A percentile compares a stretch with the other conserved stretches of the same genome.
Conservation (phyloP, 768 basidiomycete genomes). For the Crassisporium funariophilum region DNA sequence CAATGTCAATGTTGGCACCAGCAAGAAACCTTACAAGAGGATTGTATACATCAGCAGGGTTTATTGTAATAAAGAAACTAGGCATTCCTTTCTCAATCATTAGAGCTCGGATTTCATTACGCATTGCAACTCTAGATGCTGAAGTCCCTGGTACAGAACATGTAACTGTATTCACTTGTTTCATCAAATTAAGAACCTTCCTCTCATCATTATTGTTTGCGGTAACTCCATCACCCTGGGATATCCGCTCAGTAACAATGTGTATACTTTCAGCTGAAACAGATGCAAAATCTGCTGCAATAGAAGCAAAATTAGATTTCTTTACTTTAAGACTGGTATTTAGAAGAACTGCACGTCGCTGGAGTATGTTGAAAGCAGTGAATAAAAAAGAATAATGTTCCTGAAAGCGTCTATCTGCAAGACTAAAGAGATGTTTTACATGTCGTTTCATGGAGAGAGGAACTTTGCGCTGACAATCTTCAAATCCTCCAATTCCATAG, state of each 20-base stretch:
- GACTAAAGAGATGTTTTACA: slow-evolving; percentile 31
- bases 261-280: slow-evolving; percentile 26
- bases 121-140: slow-evolving; percentile 17
- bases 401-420: slow-evolving; percentile 35
- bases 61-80: slow-evolving; percentile 45
- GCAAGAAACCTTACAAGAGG: slow-evolving; percentile 42
- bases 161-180: slow-evolving; percentile 17
- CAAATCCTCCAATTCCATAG: slow-evolving; percentile 44
- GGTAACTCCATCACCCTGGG: slow-evolving; percentile 17
- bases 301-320: slow-evolving; percentile 18
- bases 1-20: slow-evolving; percentile 37
- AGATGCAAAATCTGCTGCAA: slow-evolving; percentile 26
- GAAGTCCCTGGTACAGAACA: slow-evolving; percentile 32
- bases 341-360: slow-evolving; percentile 30
- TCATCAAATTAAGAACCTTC: slow-evolving; percentile 22
- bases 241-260: slow-evolving; percentile 22
- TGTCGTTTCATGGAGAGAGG: slow-evolving; percentile 34
- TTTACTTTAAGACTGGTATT: slow-evolving; percentile 34
- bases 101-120: slow-evolving; percentile 15
- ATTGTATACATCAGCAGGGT: slow-evolving; percentile 45
- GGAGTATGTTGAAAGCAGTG: slow-evolving; percentile 42
- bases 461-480: slow-evolving; percentile 25
- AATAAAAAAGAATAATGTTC: slow-evolving; percentile 45
- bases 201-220: slow-evolving; percentile 28
- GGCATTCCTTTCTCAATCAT: slow-evolving; percentile 38